Percentiles rank a stretch among this genome's conserved stretches.
These are phyloP conservation scores for Peronospora tabacina DNA, from an alignment of 352 stramenopile species.

Conservation along the genomic window DNA sequence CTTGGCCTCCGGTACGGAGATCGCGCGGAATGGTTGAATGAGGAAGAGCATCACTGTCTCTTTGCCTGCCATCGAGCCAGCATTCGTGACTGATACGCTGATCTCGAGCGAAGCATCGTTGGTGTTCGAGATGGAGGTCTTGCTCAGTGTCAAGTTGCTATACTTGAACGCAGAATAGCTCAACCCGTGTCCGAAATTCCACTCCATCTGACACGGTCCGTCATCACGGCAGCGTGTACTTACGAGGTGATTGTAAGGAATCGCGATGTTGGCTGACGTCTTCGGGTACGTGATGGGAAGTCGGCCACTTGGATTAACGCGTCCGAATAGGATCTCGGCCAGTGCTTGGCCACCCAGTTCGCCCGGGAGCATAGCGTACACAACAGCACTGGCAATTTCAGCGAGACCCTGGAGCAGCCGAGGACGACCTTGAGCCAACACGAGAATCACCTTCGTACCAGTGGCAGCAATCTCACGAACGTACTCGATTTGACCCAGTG, in stretches of 20 bases:
- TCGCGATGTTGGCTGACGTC: slow-evolving; percentile 41
- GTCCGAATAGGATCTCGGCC: slow-evolving; percentile 78
- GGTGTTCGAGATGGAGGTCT: slow-evolving; percentile 24
- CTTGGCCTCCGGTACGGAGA: slow-evolving; percentile 68
- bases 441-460: slow-evolving; percentile 72
- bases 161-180: slow-evolving; percentile 67
- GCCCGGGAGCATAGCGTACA: slow-evolving; percentile 75
- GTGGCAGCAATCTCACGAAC: slow-evolving; percentile 59
- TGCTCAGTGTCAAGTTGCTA: slow-evolving; percentile 32
- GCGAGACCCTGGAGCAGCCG: slow-evolving; percentile 58
- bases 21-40: slow-evolving; percentile 47
- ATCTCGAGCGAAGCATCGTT: slow-evolving; percentile 28
- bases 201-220: slow-evolving; percentile 44
- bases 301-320: slow-evolving; percentile 71
- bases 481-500: slow-evolving; percentile 69
- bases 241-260: slow-evolving; percentile 68
- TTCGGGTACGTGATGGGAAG: slow-evolving; percentile 83
- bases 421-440: slow-evolving; percentile 72
- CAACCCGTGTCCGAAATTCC: slow-evolving; percentile 55
- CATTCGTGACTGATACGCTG: slow-evolving; percentile 64
- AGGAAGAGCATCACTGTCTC: slow-evolving; percentile 79
- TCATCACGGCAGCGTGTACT: slow-evolving; percentile 38
- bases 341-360: slow-evolving; percentile 77
- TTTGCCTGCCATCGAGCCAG: slow-evolving; percentile 45
- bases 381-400: slow-evolving; percentile 52